Conservation (phyloP, 345 rosid genomes). For the Eucalyptus erythrocorys region DNA sequence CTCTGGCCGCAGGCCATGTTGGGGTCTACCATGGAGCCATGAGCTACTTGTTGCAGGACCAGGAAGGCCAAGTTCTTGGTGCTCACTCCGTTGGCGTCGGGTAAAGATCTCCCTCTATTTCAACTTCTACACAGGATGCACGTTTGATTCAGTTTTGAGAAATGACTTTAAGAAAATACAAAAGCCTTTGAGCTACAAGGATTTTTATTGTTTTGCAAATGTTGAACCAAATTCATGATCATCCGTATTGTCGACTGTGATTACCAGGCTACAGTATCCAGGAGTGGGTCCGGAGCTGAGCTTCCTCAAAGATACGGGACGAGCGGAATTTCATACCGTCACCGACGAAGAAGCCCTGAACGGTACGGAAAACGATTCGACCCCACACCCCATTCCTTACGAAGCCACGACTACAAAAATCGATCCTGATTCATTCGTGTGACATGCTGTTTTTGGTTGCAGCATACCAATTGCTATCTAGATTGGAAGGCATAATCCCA, state of each 20-base stretch:
- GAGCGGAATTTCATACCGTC: constrained; percentile 52
- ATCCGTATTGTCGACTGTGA: background rate
- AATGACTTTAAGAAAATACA: too few relatives aligned
- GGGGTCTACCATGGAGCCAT: constrained; percentile 86
- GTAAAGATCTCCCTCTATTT: constrained; percentile 10
- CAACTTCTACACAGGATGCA: background rate
- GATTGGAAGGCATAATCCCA: constrained; percentile 76
- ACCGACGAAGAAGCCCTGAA: constrained; percentile 70
- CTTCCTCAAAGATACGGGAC: constrained; percentile 53
- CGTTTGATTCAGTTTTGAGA: rapidly evolving
- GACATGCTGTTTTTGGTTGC: background rate
- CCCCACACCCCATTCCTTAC: background rate
- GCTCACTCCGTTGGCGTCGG: constrained; percentile 64
- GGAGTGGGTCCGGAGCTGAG: constrained; percentile 84
- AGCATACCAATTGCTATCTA: constrained; percentile 42
- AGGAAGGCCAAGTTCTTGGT: constrained; percentile 50
- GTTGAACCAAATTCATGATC: background rate
- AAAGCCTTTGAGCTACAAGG: too few relatives aligned
- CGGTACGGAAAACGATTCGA: constrained; percentile 25
- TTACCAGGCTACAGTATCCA: constrained; percentile 59
- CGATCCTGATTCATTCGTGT: background rate
- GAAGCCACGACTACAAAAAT: background rate
- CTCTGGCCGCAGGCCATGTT: constrained; percentile 62
- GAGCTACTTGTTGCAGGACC: constrained; percentile 71
- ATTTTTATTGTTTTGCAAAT: too few relatives aligned